A percentile compares a stretch with the other conserved stretches of the same genome.
Conservation (phyloP, 768 basidiomycete species). For the Boletus subcaerulescens region DNA sequence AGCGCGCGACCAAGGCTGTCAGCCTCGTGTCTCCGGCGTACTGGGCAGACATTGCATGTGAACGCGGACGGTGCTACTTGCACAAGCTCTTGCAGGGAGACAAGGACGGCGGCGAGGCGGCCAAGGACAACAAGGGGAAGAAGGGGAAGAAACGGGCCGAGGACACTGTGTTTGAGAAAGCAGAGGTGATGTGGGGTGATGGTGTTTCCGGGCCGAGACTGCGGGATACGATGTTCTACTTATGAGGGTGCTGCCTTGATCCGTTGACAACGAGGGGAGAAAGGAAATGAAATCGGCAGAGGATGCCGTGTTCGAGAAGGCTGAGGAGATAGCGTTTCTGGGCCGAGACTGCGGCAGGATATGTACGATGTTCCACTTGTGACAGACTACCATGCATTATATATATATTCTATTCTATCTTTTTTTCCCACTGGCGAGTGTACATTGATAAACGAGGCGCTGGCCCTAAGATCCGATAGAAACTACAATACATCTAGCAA, state of each 20-base stretch:
- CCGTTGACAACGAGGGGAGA: neutral
- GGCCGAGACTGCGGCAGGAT: no score
- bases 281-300: no score
- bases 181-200: slow-evolving; percentile 49
- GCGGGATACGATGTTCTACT: slow-evolving; percentile 72
- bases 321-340: no score
- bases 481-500: no score
- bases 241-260: slow-evolving; percentile 23
- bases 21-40: slow-evolving; percentile 37
- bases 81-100: slow-evolving; percentile 40
- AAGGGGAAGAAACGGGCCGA: slow-evolving; percentile 38
- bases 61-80: slow-evolving; percentile 52
- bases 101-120: slow-evolving; percentile 10
- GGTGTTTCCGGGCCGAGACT: slow-evolving; percentile 50
- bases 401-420: no score
- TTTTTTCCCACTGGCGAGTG: no score
- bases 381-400: no score
- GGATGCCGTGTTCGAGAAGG: no score
- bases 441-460: no score
- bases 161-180: slow-evolving; percentile 51
- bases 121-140: slow-evolving; percentile 24
- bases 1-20: slow-evolving; percentile 51
- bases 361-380: no score
- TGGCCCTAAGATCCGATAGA: no score
- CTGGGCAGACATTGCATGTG: slow-evolving; percentile 49